A percentile compares a stretch with the other conserved stretches of the same genome.
These are phyloP conservation scores for Rugonectria rugulosa DNA, from an alignment of 2,329 filamentous ascomycete genomes.

Conservation along the genomic window DNA sequence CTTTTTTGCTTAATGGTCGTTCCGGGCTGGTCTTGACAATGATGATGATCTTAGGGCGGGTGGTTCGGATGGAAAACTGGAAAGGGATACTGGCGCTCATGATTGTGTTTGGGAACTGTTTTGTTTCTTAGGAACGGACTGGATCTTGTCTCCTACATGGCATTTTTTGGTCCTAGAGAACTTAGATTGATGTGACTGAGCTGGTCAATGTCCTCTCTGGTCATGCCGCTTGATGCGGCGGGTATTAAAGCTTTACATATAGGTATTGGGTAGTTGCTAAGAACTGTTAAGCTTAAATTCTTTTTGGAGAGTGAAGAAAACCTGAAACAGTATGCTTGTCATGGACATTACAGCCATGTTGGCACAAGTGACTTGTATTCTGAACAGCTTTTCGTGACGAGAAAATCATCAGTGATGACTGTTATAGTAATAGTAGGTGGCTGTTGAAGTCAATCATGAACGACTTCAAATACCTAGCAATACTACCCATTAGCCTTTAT, in stretches of 20 bases:
- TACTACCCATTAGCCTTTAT: conserved; percentile 26
- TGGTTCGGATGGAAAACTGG: conserved; percentile 24
- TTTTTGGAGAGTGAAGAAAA: too few relatives aligned
- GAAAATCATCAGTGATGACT: neutral
- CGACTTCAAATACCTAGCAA: conserved; percentile 1
- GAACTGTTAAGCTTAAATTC: conserved; percentile 1
- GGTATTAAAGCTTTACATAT: conserved; percentile 5
- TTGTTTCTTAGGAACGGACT: conserved; percentile 24
- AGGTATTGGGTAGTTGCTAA: conserved; percentile 4
- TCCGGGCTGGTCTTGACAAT: conserved; percentile 20
- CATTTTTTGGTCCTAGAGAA: conserved; percentile 20
- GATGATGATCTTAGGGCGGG: conserved; percentile 25
- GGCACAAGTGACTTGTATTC: too few relatives aligned
- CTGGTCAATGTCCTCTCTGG: conserved; percentile 9
- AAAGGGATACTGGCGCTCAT: conserved; percentile 24
- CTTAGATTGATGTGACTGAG: conserved; percentile 17
- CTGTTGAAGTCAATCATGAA: too few relatives aligned
- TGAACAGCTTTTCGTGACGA: neutral
- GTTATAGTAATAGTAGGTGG: too few relatives aligned
- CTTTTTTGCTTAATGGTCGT: conserved; percentile 17
- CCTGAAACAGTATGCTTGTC: too few relatives aligned
- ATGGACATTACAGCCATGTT: too few relatives aligned
- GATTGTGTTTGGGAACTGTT: conserved; percentile 7
- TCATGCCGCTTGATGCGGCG: conserved; percentile 22
- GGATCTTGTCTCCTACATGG: conserved; percentile 25